Percentiles rank a stretch among this genome's conserved stretches.
These are phyloP conservation scores for Arthrobotrys iridis DNA, from an alignment of 2,329 filamentous ascomycete species.

Conservation along the genomic window DNA sequence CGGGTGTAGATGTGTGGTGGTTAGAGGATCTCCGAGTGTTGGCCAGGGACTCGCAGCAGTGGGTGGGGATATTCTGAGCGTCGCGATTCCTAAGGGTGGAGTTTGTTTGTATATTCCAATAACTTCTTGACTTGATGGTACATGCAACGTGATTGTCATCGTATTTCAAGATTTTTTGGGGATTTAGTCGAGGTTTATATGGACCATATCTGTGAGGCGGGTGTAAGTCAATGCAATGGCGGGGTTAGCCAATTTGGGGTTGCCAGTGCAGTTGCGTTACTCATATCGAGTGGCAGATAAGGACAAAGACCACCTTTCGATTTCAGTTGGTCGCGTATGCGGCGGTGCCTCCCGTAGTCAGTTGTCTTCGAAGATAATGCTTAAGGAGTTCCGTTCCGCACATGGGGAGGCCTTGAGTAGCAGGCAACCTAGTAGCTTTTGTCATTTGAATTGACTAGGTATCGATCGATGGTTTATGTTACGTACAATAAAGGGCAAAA, in stretches of 20 bases:
- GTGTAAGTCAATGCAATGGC: no score
- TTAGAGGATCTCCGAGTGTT: background rate
- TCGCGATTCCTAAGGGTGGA: background rate
- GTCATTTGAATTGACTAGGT: slow-evolving; percentile 3
- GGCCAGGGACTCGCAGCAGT: background rate
- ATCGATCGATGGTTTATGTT: background rate
- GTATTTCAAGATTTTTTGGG: background rate
- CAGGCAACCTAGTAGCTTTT: slow-evolving; percentile 3
- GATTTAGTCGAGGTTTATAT: no score
- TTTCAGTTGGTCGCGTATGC: no score
- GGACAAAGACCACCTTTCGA: no score
- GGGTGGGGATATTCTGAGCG: background rate
- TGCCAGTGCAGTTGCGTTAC: no score
- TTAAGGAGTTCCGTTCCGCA: no score
- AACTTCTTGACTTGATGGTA: background rate
- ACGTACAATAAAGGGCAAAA: slow-evolving; percentile 1
- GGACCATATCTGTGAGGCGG: no score
- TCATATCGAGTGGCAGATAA: no score
- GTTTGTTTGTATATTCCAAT: slow-evolving; percentile 6
- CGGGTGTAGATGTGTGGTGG: background rate
- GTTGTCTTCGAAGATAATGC: no score
- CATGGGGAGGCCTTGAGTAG: background rate
- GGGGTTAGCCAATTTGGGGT: no score
- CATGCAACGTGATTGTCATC: no score
- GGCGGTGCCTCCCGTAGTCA: no score